phyloP scores from a whole-genome alignment of 306 rosid species.

The Mimosa bimucronata region DNA sequence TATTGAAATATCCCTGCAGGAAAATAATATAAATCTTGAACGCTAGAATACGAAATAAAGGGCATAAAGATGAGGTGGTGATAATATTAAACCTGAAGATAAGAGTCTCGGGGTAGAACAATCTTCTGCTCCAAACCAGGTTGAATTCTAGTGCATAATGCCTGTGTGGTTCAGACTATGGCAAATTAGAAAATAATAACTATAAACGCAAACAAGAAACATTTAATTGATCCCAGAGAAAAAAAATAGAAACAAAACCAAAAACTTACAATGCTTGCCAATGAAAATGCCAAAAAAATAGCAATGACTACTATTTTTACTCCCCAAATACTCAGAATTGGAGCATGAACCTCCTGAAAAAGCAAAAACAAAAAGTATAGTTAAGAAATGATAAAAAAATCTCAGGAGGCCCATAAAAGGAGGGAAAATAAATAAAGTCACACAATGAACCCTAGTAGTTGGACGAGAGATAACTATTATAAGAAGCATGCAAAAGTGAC shows the following conservation, averaged over 20 bases:
- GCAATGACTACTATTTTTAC: constrained; percentile 83
- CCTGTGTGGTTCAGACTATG: constrained; percentile 52
- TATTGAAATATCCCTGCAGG: constrained; percentile 91
- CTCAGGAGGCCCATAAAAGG: neutral
- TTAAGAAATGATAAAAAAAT: constrained; percentile 30
- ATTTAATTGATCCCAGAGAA: constrained; percentile 20
- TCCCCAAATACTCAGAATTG: constrained; percentile 85
- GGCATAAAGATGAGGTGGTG: constrained; percentile 26
- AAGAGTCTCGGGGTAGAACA: constrained; percentile 95
- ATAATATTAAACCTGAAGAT: constrained; percentile 78
- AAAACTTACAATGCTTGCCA: constrained; percentile 91
- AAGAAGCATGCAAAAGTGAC: constrained; percentile 18
- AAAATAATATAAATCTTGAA: constrained; percentile 37
- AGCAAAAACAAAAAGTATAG: constrained; percentile 23
- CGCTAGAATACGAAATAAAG: constrained; percentile 25
- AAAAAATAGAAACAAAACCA: constrained; percentile 13
- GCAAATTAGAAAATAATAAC: constrained; percentile 28
- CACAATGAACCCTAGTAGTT: constrained; percentile 27
- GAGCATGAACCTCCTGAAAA: constrained; percentile 96
- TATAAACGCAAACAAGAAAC: constrained; percentile 34
- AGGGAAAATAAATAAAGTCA: neutral
- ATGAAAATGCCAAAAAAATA: constrained; percentile 69
- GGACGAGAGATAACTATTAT: constrained; percentile 27
- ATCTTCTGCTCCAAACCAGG: constrained; percentile 96
- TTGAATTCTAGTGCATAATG: constrained; percentile 88